Percentiles rank a stretch among this genome's conserved stretches.
These are phyloP conservation scores for Meyerozyma smithsonii DNA, from an alignment of 1,139 yeast genomes.

Conservation along the genomic window DNA sequence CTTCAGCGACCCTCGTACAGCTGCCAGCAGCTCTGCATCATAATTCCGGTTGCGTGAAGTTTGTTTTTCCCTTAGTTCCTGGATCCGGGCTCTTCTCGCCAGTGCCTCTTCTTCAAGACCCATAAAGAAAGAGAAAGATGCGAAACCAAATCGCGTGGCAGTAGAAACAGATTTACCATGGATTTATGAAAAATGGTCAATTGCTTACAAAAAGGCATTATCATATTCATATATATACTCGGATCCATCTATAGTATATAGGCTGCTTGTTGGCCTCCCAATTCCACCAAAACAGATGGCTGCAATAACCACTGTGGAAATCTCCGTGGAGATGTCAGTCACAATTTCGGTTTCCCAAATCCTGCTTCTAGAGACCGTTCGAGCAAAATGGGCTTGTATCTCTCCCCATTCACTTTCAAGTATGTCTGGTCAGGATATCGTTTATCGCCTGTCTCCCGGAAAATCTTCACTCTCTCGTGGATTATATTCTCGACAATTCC, in stretches of 20 bases:
- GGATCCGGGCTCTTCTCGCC: not conserved
- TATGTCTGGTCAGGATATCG: not conserved
- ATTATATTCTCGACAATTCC: constrained; percentile 16
- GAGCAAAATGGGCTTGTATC: not conserved
- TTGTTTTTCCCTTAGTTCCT: not conserved
- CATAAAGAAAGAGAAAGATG: not conserved
- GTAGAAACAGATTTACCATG: no score
- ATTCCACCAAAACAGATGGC: no score
- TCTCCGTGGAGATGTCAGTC: no score
- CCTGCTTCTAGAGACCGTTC: not conserved
- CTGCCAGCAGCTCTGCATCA: constrained; percentile 2
- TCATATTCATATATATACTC: no score
- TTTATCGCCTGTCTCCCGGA: not conserved
- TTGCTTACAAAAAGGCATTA: no score
- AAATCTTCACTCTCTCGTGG: not conserved
- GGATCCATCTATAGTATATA: no score
- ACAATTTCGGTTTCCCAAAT: not conserved
- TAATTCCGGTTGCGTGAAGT: not conserved
- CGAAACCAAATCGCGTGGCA: no score
- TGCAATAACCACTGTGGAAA: no score
- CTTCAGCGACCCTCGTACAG: not conserved
- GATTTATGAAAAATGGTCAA: no score
- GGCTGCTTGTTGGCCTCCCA: no score
- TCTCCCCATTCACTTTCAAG: not conserved
- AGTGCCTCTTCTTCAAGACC: not conserved